Evolutionary conservation across 345 rosid species (phyloP).

Genomic region (Hypericum perforatum): DNA sequence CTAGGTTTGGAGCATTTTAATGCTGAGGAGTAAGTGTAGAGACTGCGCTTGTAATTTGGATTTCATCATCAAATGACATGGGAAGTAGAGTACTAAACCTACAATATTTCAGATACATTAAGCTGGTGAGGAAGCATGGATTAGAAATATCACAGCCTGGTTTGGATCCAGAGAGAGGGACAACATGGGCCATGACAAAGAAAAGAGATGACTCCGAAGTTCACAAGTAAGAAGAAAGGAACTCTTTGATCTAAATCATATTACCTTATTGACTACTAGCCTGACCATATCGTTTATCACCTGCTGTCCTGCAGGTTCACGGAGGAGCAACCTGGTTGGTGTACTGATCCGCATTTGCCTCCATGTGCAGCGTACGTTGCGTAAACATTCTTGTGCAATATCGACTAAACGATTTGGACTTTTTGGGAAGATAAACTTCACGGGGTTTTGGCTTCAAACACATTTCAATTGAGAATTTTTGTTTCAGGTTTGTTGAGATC

Average conservation of each 20-base stretch:
- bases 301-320: constrained; percentile 38
- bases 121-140: constrained; percentile 65
- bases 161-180: constrained; percentile 60
- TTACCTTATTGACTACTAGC: not conserved
- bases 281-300: constrained; percentile 3
- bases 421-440: no score
- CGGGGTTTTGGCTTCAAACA: no score
- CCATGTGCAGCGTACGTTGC: constrained; percentile 90
- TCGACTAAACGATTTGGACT: no score
- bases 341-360: constrained; percentile 64
- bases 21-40: constrained; percentile 59
- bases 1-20: constrained; percentile 81
- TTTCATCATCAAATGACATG: not conserved
- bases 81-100: not conserved
- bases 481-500: constrained; percentile 80
- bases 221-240: constrained; percentile 55
- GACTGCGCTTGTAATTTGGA: not conserved
- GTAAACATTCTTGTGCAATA: not conserved
- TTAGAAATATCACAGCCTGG: constrained; percentile 98
- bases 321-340: constrained; percentile 83
- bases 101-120: constrained; percentile 50
- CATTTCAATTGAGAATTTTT: no score
- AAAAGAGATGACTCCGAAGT: constrained; percentile 71
- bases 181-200: constrained; percentile 96
- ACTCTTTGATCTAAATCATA: not conserved